Conservation (phyloP, 371 early-diverging fungal genomes). For the Encephalitozoon intestinalis region DNA sequence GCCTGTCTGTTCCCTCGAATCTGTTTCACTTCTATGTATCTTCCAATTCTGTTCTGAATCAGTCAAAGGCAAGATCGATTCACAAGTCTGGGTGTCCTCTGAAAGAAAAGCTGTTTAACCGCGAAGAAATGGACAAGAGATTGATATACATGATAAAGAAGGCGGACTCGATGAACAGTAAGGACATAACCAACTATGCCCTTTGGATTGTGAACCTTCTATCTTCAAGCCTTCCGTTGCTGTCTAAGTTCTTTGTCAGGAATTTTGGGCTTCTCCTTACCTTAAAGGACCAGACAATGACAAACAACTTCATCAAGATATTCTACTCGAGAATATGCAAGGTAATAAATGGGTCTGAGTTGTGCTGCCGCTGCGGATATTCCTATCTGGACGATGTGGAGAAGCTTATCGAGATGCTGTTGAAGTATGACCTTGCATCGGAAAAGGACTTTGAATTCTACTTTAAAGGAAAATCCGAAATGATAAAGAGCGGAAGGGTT, state of each 20-base stretch:
- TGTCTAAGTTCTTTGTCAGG: slow-evolving; percentile 11
- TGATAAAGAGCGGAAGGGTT: not conserved
- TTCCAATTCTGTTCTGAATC: slow-evolving; percentile 15
- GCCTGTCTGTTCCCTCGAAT: not conserved
- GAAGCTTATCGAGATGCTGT: not conserved
- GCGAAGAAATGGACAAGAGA: slow-evolving; percentile 4
- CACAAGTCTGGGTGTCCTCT: slow-evolving; percentile 4
- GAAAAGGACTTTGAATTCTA: slow-evolving; percentile 23
- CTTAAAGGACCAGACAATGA: not conserved
- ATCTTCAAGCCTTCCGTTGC: slow-evolving; percentile 14
- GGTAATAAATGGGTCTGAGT: not conserved
- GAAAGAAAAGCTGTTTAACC: not conserved
- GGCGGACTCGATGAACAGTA: slow-evolving; percentile 1
- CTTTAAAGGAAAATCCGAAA: not conserved
- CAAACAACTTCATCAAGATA: slow-evolving; percentile 24
- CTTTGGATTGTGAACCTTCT: slow-evolving; percentile 38
- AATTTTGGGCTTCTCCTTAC: slow-evolving; percentile 18
- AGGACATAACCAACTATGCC: slow-evolving; percentile 22
- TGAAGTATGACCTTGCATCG: not conserved
- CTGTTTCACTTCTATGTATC: slow-evolving; percentile 19
- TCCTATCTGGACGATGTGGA: not conserved
- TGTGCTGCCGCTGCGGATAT: slow-evolving; percentile 30
- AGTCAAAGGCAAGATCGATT: not conserved
- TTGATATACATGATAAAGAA: slow-evolving; percentile 32
- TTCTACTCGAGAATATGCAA: slow-evolving; percentile 21